Percentiles rank a stretch among this genome's conserved stretches.
These are phyloP conservation scores for Termitomyces sp. DNA, from an alignment of 768 basidiomycete species.

Conservation along the genomic window DNA sequence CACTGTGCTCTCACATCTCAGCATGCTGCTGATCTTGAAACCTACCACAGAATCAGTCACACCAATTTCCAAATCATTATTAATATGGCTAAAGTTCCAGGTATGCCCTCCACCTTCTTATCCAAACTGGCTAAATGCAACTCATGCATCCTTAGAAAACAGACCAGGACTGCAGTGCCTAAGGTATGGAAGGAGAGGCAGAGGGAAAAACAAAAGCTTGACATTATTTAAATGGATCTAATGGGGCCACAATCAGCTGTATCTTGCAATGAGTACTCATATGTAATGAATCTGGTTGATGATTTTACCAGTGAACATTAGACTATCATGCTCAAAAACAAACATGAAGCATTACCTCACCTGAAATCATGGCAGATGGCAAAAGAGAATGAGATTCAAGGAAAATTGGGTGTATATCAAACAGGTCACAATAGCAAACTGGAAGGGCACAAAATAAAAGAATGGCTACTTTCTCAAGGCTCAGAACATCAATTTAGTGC, in stretches of 20 bases:
- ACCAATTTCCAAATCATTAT: slow-evolving; percentile 19
- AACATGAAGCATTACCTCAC: background rate
- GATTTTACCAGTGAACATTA: background rate
- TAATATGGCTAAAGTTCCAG: slow-evolving; percentile 16
- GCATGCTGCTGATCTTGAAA: slow-evolving; percentile 10
- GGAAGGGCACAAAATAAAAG: slow-evolving; percentile 6
- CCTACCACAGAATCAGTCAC: slow-evolving; percentile 27
- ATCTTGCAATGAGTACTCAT: background rate
- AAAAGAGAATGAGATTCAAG: too few species aligned
- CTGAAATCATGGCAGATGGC: too few species aligned
- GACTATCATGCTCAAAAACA: background rate
- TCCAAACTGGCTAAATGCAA: background rate
- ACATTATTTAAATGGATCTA: slow-evolving; percentile 4
- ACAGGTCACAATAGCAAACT: slow-evolving; percentile 23
- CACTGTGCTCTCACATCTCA: slow-evolving; percentile 15
- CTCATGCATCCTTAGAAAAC: slow-evolving; percentile 8
- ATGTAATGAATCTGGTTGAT: too few species aligned
- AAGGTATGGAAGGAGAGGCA: background rate
- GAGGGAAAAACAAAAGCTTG: background rate
- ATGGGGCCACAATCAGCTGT: background rate
- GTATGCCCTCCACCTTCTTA: slow-evolving; percentile 3
- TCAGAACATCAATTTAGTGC: slow-evolving; percentile 18
- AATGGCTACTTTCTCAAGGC: too few species aligned
- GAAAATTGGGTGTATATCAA: background rate
- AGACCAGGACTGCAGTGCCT: slow-evolving; percentile 4